These are phyloP conservation scores for Pseudocercospora musae DNA, from an alignment of 2,329 filamentous ascomycete genomes.

Conservation along the genomic window DNA sequence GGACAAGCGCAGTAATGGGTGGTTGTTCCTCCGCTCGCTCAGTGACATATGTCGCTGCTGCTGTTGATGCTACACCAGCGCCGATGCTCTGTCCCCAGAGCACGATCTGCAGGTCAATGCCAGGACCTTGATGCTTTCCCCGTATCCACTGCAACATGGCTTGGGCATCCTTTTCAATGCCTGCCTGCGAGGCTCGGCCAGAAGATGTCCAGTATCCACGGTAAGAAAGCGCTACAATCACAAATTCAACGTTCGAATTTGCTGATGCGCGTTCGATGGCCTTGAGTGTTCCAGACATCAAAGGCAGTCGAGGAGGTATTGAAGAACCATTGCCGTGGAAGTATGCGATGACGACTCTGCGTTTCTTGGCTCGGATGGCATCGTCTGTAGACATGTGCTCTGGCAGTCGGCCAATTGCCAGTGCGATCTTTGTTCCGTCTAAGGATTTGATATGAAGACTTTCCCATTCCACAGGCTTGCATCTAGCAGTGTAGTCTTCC, in stretches of 20 bases:
- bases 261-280: slow-evolving; percentile 35
- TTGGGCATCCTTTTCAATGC: slow-evolving; percentile 65
- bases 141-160: slow-evolving; percentile 63
- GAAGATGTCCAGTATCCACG: slow-evolving; percentile 76
- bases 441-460: slow-evolving; percentile 58
- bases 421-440: slow-evolving; percentile 64
- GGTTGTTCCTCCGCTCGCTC: slow-evolving; percentile 25
- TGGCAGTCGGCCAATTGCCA: slow-evolving; percentile 50
- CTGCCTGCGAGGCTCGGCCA: slow-evolving; percentile 66
- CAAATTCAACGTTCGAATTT: slow-evolving; percentile 28
- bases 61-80: slow-evolving; percentile 65
- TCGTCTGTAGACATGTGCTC: background rate
- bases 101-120: slow-evolving; percentile 47
- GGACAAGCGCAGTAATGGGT: slow-evolving; percentile 52
- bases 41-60: slow-evolving; percentile 47
- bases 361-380: slow-evolving; percentile 3
- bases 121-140: slow-evolving; percentile 34
- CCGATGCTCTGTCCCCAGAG: slow-evolving; percentile 79
- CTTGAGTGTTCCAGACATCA: slow-evolving; percentile 46
- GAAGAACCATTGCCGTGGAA: slow-evolving; percentile 50
- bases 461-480: slow-evolving; percentile 63
- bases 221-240: slow-evolving; percentile 53
- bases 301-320: slow-evolving; percentile 46
- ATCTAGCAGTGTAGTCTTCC: slow-evolving; percentile 58
- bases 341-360: slow-evolving; percentile 44